Base-by-base conservation (phyloP, 768 basidiomycete species). In the Coprinopsis strossmayeri region DNA sequence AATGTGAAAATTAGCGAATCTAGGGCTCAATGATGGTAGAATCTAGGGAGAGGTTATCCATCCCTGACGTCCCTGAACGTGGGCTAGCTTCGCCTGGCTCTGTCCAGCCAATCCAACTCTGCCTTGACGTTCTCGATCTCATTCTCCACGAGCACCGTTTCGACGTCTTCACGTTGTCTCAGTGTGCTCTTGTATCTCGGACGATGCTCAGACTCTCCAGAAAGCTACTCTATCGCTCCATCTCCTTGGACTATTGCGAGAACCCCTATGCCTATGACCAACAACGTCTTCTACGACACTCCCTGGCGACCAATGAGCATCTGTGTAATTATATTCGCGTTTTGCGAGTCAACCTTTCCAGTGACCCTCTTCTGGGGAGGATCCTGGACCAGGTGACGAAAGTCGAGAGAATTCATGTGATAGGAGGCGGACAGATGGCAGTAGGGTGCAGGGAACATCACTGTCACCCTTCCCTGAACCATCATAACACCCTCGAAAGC, bases 101-200 rank as follows among this genome's bases (percentile, higher is more conserved):
- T n/a, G n/a, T n/a, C n/a, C n/a, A n/a, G n/a, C n/a, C n/a, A n/a
- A n/a, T n/a, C 30, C 40, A 11, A 27, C 49, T 50, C 42, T 34
- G 45, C 30, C 49, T 50, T 34, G 49, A 50, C 35, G 27, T 50
- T 23, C 43, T 50, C 9, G 49, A 50, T 18, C 42, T 45, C 49
- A 50, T 50, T 43, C 42, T 50, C 20, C 23, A 45, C 24, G 34
- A 50, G 9, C 43, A 50, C 43, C 34, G 43, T n/a, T 25, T 24
- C 18, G 42, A 44, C 34, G 24, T 13, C 25, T 20, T 15, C 26
- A 50, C 49, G n/a, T 43, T 50, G 3, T 20, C 49, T 2, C 11
- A 25, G 3, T 27, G 12, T 35, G 42, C 42, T 17, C 43, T 50
- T 34, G 49, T 34, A 5, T 50, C 49, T 26, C 49, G 39, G 7